phyloP scores from a whole-genome alignment of 176 grass and related monocot genomes.

The Musa troglodytarum region DNA sequence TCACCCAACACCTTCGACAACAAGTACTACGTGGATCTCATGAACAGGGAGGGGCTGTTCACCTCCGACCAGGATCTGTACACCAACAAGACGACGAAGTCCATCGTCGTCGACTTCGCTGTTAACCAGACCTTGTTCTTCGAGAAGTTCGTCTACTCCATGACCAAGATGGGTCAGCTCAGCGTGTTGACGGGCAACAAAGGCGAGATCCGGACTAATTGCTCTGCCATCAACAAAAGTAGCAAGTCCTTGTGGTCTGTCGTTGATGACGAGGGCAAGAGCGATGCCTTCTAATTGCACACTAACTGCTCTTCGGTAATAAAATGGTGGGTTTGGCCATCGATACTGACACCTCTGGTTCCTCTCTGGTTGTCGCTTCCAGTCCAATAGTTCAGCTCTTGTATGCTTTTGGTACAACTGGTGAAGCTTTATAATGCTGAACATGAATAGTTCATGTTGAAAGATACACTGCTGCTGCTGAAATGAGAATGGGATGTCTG shows the following conservation, averaged over 20 bases:
- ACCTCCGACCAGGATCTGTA: conserved; percentile 66
- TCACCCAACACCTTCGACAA: conserved; percentile 56
- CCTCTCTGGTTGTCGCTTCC: no score
- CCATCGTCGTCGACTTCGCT: conserved; percentile 30
- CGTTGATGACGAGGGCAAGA: conserved; percentile 16
- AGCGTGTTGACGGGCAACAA: conserved; percentile 36
- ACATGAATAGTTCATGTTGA: no score
- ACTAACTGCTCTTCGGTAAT: no score
- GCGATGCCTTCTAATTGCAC: neutral
- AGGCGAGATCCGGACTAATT: conserved; percentile 49
- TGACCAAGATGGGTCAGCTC: conserved; percentile 73
- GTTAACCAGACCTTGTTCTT: conserved; percentile 38
- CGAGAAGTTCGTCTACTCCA: conserved; percentile 43
- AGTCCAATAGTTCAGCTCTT: no score
- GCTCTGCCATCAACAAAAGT: conserved; percentile 27
- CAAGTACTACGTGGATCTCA: conserved; percentile 76
- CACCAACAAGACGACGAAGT: conserved; percentile 23
- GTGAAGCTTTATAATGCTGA: no score
- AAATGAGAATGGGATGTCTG: no score
- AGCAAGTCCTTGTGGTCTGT: conserved; percentile 15
- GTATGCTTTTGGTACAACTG: no score
- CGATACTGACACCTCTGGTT: no score
- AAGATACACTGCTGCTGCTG: no score
- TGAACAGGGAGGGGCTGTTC: conserved; percentile 59
- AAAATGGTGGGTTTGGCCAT: no score